Evolutionary conservation across 305 asterid species (phyloP).

Genomic region (Plantago rigida): DNA sequence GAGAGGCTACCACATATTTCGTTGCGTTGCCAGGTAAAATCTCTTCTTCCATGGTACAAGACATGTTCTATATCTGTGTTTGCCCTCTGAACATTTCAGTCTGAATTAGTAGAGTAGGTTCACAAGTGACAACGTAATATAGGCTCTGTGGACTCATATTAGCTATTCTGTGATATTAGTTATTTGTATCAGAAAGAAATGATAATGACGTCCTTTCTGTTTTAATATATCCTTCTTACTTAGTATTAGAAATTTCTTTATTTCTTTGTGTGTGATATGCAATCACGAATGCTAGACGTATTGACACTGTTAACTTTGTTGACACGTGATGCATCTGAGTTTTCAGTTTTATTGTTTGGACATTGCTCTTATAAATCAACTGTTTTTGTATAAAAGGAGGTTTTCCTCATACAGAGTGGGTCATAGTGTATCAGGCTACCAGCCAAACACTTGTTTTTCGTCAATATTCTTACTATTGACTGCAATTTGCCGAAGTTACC

Average conservation of each 20-base stretch:
- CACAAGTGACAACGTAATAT: too few species aligned
- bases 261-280: slow-evolving; percentile 4
- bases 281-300: neutral
- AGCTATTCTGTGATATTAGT: too few species aligned
- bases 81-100: too few species aligned
- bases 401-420: neutral
- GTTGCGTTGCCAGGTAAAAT: slow-evolving; percentile 90
- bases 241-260: neutral
- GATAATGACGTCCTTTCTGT: neutral
- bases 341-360: neutral
- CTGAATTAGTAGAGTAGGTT: too few species aligned
- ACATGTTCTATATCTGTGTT: too few species aligned
- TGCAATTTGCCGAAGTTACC: neutral
- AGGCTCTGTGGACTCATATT: too few species aligned
- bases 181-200: neutral
- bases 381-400: neutral
- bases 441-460: neutral
- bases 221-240: neutral
- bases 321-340: neutral
- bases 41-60: slow-evolving; percentile 6
- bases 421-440: neutral
- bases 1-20: slow-evolving; percentile 86
- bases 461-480: neutral
- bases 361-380: neutral
- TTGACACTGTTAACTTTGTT: neutral